Percentiles rank a stretch among this genome's conserved stretches.
Conservation (phyloP, 2,329 filamentous ascomycete species). For the Fusarium poae region DNA sequence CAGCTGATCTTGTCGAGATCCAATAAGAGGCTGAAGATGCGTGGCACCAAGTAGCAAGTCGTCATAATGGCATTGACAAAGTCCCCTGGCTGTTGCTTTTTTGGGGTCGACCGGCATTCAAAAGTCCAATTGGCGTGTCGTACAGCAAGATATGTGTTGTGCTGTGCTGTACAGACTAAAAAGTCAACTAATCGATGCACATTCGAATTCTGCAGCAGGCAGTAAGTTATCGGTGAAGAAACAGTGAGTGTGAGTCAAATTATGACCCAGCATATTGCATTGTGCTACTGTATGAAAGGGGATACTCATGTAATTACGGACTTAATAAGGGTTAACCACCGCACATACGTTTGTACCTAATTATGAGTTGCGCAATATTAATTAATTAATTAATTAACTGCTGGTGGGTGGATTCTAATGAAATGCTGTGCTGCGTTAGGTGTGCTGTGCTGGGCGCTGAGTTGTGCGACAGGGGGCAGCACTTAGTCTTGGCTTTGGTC, state of each 20-base stretch:
- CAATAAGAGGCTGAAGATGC: constrained; percentile 28
- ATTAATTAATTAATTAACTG: constrained; percentile 21
- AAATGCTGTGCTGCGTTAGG: constrained; percentile 1
- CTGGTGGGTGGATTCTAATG: constrained; percentile 30
- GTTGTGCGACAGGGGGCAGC: constrained; percentile 40
- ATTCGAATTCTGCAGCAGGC: constrained; percentile 15
- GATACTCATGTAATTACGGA: constrained; percentile 7
- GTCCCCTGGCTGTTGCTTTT: constrained; percentile 31
- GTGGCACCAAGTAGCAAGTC: constrained; percentile 33
- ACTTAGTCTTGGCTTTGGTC: not conserved
- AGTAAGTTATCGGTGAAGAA: constrained; percentile 27
- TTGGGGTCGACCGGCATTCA: constrained; percentile 27
- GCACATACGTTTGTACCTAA: constrained; percentile 4
- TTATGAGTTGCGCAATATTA: constrained; percentile 40
- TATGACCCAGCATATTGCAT: constrained; percentile 33
- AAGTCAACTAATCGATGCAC: constrained; percentile 25
- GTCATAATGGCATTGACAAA: constrained; percentile 40
- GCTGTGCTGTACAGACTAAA: constrained; percentile 15
- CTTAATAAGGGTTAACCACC: not conserved
- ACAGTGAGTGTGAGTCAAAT: constrained; percentile 32
- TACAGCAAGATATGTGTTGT: constrained; percentile 5
- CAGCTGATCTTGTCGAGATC: constrained; percentile 34
- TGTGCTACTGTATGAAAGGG: constrained; percentile 36
- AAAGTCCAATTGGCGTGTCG: constrained; percentile 34
- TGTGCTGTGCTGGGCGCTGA: constrained; percentile 19